Conservation (phyloP, 2,329 filamentous ascomycete genomes). For the Cylindrodendrum hubeiense region DNA sequence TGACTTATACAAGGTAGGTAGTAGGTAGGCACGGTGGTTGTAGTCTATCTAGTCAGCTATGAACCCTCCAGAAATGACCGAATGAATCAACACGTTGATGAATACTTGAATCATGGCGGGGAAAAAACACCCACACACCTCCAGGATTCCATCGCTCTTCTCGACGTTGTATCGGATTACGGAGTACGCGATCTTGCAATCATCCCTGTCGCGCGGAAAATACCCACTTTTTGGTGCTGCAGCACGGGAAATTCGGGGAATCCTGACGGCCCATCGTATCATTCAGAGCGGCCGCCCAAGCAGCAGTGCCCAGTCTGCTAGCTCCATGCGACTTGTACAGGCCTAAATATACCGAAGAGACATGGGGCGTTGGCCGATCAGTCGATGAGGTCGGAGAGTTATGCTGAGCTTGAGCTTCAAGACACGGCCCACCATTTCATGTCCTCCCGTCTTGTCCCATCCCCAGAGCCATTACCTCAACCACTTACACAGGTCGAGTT, state of each 20-base stretch:
- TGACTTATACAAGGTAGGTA: background rate
- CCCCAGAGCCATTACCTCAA: background rate
- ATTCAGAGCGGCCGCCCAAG: background rate
- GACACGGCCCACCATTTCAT: background rate
- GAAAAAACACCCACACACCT: too few relatives aligned
- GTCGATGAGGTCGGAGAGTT: background rate
- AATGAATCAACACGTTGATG: too few relatives aligned
- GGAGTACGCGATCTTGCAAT: background rate
- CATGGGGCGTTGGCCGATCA: background rate
- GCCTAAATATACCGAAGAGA: background rate
- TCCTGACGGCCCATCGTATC: slow-evolving; percentile 6
- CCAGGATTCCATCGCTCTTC: background rate
- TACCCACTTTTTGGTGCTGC: slow-evolving; percentile 4
- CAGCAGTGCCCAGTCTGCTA: background rate
- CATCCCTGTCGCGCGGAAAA: slow-evolving; percentile 8
- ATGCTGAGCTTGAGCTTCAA: background rate
- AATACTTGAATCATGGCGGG: too few relatives aligned
- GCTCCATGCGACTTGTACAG: background rate
- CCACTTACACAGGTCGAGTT: slow-evolving; percentile 5
- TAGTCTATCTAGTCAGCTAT: background rate
- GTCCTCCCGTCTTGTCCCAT: background rate
- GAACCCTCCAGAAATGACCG: too few relatives aligned
- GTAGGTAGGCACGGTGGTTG: background rate
- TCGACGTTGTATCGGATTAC: background rate
- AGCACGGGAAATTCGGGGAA: slow-evolving; percentile 20